These are phyloP conservation scores for Seminavis robusta DNA, from an alignment of 108 stramenopile species.

Conservation along the genomic window DNA sequence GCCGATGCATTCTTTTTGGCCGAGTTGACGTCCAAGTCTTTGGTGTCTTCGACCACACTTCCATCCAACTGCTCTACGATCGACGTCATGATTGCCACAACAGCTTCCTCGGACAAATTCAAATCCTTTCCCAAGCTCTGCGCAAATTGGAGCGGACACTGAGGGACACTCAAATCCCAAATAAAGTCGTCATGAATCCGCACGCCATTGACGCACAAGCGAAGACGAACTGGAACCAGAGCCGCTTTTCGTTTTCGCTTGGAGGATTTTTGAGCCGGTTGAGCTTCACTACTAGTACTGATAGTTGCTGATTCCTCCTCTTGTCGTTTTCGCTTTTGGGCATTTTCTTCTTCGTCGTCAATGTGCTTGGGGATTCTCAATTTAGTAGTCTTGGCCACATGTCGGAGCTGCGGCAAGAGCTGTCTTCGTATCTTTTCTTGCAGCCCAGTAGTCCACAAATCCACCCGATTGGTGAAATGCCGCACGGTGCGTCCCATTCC, in stretches of 20 bases:
- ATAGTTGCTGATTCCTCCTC: background rate
- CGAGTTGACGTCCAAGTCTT: no score
- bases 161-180: constrained; percentile 39
- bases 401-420: constrained; percentile 42
- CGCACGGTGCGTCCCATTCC: constrained; percentile 65
- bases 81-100: constrained; percentile 41
- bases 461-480: constrained; percentile 65
- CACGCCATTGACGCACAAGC: constrained; percentile 27
- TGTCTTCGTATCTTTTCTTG: constrained; percentile 49
- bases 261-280: background rate
- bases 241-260: background rate
- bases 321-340: background rate
- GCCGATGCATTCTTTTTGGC: no score
- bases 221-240: constrained; percentile 38
- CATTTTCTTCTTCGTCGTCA: background rate
- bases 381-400: background rate
- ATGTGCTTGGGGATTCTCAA: constrained; percentile 4
- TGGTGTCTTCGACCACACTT: no score
- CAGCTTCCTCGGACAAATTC: constrained; percentile 64
- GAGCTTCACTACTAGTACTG: background rate
- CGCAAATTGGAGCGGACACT: constrained; percentile 52
- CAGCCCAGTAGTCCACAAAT: constrained; percentile 44
- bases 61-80: constrained; percentile 80
- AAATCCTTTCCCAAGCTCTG: constrained; percentile 51
- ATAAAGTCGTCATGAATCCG: constrained; percentile 56